Evolutionary conservation across 2,329 filamentous ascomycete genomes (phyloP).

Genomic region (Elsinoe necatrix): DNA sequence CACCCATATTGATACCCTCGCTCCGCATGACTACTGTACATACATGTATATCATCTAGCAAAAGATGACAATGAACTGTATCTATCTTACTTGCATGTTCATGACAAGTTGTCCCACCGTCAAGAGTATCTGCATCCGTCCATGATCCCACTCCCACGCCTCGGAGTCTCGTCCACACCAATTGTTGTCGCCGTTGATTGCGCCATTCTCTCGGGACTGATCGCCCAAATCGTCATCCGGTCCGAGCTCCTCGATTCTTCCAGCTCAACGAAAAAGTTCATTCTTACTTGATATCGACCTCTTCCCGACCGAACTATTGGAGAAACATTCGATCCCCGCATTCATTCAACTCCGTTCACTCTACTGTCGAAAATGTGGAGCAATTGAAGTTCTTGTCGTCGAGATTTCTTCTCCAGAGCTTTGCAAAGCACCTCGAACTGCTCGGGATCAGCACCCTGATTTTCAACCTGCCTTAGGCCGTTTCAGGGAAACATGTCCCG

Average conservation of each 20-base stretch:
- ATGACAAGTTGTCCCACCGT: no score
- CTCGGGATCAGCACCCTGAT: conserved; percentile 7
- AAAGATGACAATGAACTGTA: conserved; percentile 7
- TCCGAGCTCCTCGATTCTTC: conserved; percentile 8
- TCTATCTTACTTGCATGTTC: background rate
- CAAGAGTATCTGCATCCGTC: no score
- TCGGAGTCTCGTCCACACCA: background rate
- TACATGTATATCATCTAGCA: conserved; percentile 14
- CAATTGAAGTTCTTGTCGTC: background rate
- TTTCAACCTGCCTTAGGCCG: conserved; percentile 6
- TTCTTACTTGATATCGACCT: background rate
- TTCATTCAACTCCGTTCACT: background rate
- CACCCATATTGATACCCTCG: conserved; percentile 14
- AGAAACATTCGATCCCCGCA: conserved; percentile 1
- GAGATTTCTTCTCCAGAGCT: background rate
- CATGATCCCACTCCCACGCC: no score
- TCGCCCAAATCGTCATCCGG: conserved; percentile 6
- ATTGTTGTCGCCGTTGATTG: background rate
- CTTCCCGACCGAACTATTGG: conserved; percentile 1
- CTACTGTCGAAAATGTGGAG: background rate
- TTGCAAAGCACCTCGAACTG: background rate
- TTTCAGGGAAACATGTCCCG: conserved; percentile 11
- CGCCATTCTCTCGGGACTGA: conserved; percentile 1
- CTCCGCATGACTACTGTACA: conserved; percentile 7
- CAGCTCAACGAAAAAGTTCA: conserved; percentile 5